A percentile compares a stretch with the other conserved stretches of the same genome.
These are phyloP conservation scores for Phytophthora citricola DNA, from an alignment of 352 stramenopile genomes.

Conservation along the genomic window DNA sequence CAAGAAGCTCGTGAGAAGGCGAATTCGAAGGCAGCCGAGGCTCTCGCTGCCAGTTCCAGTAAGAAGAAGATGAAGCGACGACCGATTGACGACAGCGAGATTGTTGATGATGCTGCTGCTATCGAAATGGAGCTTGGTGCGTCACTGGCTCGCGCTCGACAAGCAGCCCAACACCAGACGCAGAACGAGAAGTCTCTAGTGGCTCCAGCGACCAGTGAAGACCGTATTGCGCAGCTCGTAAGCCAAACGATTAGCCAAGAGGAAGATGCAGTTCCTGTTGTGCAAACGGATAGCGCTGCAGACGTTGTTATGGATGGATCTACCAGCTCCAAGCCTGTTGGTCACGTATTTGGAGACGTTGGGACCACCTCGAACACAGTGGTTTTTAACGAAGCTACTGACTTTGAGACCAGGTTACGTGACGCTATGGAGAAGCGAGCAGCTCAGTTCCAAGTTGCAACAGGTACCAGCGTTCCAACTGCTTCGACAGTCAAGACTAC, in stretches of 20 bases:
- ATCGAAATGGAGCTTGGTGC: constrained; percentile 80
- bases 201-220: constrained; percentile 47
- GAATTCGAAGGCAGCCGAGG: constrained; percentile 52
- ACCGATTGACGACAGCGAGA: constrained; percentile 42
- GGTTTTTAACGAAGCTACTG: constrained; percentile 87
- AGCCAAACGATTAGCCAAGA: constrained; percentile 48
- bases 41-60: constrained; percentile 36
- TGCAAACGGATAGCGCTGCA: constrained; percentile 15
- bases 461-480: constrained; percentile 2
- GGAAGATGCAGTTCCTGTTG: constrained; percentile 20
- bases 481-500: constrained; percentile 3
- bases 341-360: constrained; percentile 44
- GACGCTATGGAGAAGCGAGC: constrained; percentile 81
- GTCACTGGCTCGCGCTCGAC: constrained; percentile 73
- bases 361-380: constrained; percentile 50
- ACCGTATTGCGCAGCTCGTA: constrained; percentile 67
- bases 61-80: constrained; percentile 56
- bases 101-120: constrained; percentile 57
- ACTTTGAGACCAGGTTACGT: constrained; percentile 81
- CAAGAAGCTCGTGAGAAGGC: constrained; percentile 75
- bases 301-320: constrained; percentile 16
- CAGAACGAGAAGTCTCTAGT: constrained; percentile 12
- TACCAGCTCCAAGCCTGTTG: constrained; percentile 47
- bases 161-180: constrained; percentile 54
- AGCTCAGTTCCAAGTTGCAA: constrained; percentile 52